Conservation (phyloP, 176 grass and related monocot genomes). For the Secale cereale region DNA sequence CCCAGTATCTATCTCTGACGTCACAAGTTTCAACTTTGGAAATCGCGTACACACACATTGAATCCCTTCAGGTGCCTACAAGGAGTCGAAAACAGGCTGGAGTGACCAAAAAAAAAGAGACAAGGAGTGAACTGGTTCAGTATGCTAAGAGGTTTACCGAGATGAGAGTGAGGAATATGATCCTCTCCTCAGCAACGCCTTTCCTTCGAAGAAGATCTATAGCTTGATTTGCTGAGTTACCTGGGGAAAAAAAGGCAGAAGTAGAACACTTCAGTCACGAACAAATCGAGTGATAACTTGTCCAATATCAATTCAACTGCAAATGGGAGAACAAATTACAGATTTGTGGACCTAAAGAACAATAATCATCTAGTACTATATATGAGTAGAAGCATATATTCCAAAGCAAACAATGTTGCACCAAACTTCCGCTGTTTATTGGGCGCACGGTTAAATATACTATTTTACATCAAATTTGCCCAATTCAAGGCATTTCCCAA, state of each 20-base stretch:
- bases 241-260: conserved; percentile 23
- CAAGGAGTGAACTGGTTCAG: background rate
- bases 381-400: background rate
- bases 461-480: background rate
- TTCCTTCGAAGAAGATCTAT: conserved; percentile 97
- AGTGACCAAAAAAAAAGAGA: background rate
- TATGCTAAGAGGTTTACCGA: conserved; percentile 46
- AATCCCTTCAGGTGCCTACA: conserved; percentile 86
- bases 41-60: conserved; percentile 87
- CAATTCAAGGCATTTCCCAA: conserved; percentile 14
- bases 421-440: background rate
- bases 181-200: conserved; percentile 82
- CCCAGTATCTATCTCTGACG: conserved; percentile 84
- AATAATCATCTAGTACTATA: background rate
- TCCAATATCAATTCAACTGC: background rate
- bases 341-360: background rate
- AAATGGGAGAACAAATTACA: background rate
- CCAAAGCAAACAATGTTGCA: background rate
- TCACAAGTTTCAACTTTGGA: conserved; percentile 83
- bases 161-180: conserved; percentile 98
- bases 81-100: background rate
- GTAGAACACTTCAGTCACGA: background rate
- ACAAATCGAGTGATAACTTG: background rate
- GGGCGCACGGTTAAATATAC: background rate
- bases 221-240: conserved; percentile 91